Evolutionary conservation across 225 moss, liverwort and hornwort species (phyloP).

Genomic region (Sphagnum tenellum): DNA sequence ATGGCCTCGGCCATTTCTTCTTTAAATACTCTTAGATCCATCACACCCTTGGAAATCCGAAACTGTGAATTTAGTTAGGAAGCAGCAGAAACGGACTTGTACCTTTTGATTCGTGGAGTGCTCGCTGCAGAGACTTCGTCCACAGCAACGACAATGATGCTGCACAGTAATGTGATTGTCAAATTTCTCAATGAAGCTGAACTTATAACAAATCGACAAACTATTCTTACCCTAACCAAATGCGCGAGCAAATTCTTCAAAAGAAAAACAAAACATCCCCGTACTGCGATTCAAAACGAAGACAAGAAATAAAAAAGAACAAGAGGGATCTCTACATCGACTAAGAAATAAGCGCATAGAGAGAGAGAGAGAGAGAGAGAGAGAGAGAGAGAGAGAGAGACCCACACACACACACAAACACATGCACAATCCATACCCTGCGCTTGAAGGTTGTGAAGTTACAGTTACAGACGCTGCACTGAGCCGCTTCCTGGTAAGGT

Average conservation of each 20-base stretch:
- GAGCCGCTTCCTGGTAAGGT: slow-evolving; percentile 62
- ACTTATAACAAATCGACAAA: neutral
- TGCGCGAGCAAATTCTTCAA: neutral
- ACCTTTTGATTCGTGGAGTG: slow-evolving; percentile 97
- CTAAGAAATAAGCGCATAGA: too few relatives aligned
- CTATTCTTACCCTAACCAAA: neutral
- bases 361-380: neutral
- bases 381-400: neutral
- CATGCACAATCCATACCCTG: slow-evolving; percentile 37
- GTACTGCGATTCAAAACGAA: neutral
- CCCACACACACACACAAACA: neutral
- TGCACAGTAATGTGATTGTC: slow-evolving; percentile 12
- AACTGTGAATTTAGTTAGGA: too few relatives aligned
- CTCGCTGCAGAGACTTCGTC: slow-evolving; percentile 83
- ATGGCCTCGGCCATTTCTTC: too few relatives aligned
- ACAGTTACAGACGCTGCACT: slow-evolving; percentile 69
- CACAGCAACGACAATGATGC: slow-evolving; percentile 98
- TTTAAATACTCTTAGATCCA: too few relatives aligned
- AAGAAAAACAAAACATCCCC: neutral
- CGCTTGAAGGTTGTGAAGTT: slow-evolving; percentile 91
- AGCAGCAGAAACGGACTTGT: neutral
- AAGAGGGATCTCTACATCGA: slow-evolving; percentile 1
- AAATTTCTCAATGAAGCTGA: too few relatives aligned
- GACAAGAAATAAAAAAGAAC: slow-evolving; percentile 5
- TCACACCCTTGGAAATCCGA: too few relatives aligned